Evolutionary conservation across 1,139 yeast species (phyloP), one percentile per base, ranked within the genome.

Genomic region (Kodamaea sp.): DNA sequence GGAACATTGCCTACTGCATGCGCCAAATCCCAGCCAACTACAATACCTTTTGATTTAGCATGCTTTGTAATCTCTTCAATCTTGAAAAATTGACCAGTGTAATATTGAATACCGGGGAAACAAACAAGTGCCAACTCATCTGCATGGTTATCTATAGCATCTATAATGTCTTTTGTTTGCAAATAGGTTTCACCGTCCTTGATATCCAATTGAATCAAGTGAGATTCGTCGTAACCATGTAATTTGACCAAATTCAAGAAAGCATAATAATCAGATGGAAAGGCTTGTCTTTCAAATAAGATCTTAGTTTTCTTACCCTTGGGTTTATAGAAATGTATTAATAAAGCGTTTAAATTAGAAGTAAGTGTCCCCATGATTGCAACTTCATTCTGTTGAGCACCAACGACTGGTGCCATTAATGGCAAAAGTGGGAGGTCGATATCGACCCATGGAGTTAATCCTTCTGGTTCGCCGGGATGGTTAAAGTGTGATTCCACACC

Each of bases 21-120:
- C 0, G 97, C 97, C 51, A 90, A 70, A 58, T 90, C 97, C 97
- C 97, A 90, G 1, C 97, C 97, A 7, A 88, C 92, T 2, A 73
- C 55, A 29, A 85, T 73, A 25, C 40, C 32, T 20, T 45, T 41
- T 49, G 49, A 63, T 42, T 81, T 79, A 5, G 82, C 88, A 35
- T 67, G 67, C 11, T 56, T 55, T 2, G 97, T 89, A 49, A 90
- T 87, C 10, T 58, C 59, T 37, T 68, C 70, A 31, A 90, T 85
- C 36, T 87, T 86, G 55, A 90, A 89, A 27, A 70, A 68, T 59
- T 90, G 97, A 3, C 97, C 97, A 1, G 97, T 81, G 58, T 89
- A 90, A 64, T 84, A 90, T 55, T 90, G 97, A 42, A 90, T 79
- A 1, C 96, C 97, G 0, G 97, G 84, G 38, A 90, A 76, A 49